phyloP scores from a whole-genome alignment of 805 yeast species.

The Saturnispora halmiae region DNA sequence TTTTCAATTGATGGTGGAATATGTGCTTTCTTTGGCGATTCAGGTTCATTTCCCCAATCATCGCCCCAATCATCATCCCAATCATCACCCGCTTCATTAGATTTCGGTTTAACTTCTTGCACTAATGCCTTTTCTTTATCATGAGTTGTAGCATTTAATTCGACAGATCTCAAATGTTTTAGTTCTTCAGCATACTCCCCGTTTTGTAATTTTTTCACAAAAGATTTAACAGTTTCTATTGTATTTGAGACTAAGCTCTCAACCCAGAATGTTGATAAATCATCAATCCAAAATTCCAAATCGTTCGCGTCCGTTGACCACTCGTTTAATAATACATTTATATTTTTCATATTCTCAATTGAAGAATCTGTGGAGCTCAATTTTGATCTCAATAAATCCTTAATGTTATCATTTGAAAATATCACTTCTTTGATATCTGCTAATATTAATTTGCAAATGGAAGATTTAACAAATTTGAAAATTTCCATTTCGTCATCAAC shows the following conservation, averaged over 20 bases:
- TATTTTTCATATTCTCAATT: constrained; percentile 12
- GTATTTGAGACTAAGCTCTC: constrained; percentile 20
- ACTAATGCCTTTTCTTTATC: not conserved
- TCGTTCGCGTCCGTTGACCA: constrained; percentile 28
- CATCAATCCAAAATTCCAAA: constrained; percentile 29
- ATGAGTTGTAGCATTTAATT: not conserved
- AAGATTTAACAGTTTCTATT: constrained; percentile 21
- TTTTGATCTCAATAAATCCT: constrained; percentile 21
- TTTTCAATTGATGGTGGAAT: constrained; percentile 10
- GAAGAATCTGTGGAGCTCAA: constrained; percentile 9
- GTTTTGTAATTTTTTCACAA: constrained; percentile 15
- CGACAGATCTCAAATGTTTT: constrained; percentile 2
- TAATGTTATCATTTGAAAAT: constrained; percentile 20
- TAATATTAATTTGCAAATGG: constrained; percentile 17
- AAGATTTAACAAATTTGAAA: constrained; percentile 14
- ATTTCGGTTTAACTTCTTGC: not conserved
- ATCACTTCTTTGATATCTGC: constrained; percentile 18
- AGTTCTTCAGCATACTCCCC: constrained; percentile 13
- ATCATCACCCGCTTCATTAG: constrained; percentile 6
- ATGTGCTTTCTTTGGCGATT: constrained; percentile 9
- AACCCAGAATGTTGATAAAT: constrained; percentile 24
- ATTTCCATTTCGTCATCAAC: constrained; percentile 11
- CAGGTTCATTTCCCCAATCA: constrained; percentile 16
- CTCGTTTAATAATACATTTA: constrained; percentile 20
- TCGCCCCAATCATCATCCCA: constrained; percentile 13